Percentiles rank a stretch among this genome's conserved stretches.
These are phyloP conservation scores for Nakaseomyces nivariensis DNA, from an alignment of 1,139 yeast genomes.

Conservation along the genomic window DNA sequence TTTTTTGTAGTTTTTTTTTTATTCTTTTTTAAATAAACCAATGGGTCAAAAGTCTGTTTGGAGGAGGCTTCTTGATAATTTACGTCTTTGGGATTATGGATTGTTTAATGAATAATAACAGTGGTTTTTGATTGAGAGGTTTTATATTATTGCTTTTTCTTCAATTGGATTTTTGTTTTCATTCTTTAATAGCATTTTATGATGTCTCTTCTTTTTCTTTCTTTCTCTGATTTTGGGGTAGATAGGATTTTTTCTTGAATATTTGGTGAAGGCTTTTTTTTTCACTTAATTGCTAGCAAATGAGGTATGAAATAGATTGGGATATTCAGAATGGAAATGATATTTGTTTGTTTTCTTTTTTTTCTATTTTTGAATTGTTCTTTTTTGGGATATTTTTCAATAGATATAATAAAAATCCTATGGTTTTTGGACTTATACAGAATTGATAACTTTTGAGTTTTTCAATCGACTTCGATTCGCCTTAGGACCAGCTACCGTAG, in stretches of 20 bases:
- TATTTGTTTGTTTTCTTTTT: neutral
- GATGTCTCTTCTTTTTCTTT: neutral
- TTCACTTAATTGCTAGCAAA: neutral
- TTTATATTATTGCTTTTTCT: neutral
- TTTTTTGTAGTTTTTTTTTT: neutral
- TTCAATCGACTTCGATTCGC: conserved; percentile 3
- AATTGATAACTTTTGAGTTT: conserved; percentile 2
- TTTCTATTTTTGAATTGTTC: neutral
- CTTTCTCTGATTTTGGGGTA: neutral
- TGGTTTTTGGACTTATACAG: conserved; percentile 1
- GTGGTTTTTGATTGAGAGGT: neutral
- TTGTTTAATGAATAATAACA: neutral
- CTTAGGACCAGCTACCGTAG: neutral
- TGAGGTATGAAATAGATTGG: neutral
- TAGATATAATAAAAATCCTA: neutral
- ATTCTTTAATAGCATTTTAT: neutral
- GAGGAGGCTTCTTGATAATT: neutral
- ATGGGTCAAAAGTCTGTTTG: conserved; percentile 2
- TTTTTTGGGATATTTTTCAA: neutral
- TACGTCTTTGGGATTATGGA: too few relatives aligned
- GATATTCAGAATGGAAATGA: neutral
- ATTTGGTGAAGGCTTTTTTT: neutral
- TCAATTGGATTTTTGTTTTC: neutral
- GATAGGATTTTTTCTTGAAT: neutral
- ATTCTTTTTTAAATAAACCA: neutral